Evolutionary conservation across 768 basidiomycete genomes (phyloP), one percentile per base, ranked within the genome.

Genomic region (Suillus alpinus): DNA sequence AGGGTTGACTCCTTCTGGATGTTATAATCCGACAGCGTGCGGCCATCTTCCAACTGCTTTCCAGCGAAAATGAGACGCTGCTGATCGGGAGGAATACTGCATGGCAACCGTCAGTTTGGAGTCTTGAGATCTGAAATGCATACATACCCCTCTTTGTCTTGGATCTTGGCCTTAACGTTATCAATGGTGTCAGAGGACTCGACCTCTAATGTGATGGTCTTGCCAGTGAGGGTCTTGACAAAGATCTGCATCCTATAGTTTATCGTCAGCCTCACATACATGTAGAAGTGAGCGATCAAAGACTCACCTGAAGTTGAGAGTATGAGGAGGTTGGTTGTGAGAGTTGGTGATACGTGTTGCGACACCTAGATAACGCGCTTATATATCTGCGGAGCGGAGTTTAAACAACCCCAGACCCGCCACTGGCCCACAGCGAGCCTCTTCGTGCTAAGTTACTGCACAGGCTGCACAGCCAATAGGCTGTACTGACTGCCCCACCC

Each of bases 31-130:
- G 89, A 91, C 0, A 94, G 81, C 4, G 91, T 96, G 53, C 94
- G 88, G 4, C 95, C 95, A 69, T 97, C 95, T 74, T 96, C 94
- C 31, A 97, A 85, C 73, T 95, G 94, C 78, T 96, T 95, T 62
- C 94, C 94, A 50, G 94, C 94, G 65, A 95, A 96, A 80, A 96
- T 96, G n/a, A 96, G 78, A 64, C 95, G 93, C 71, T 95, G 93
- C 68, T 94, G 94, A 76, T 94, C 92, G 29, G 93, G 94, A 23
- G 89, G 89, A 61, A 91, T 91, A 14, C 86, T 80, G 39, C 12
- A 53, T 8, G 6, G 26, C 60, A 63, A 13, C 9, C 2, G 14
- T 60, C 20, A 60, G 41, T 13, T n/a, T 2, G 0, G 10, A 59
- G 16, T 18, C 20, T n/a, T 10, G 4, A 14, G 6, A 46, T 14